Evolutionary conservation across 2,329 filamentous ascomycete genomes (phyloP).

Genomic region (Daldinia sp.): DNA sequence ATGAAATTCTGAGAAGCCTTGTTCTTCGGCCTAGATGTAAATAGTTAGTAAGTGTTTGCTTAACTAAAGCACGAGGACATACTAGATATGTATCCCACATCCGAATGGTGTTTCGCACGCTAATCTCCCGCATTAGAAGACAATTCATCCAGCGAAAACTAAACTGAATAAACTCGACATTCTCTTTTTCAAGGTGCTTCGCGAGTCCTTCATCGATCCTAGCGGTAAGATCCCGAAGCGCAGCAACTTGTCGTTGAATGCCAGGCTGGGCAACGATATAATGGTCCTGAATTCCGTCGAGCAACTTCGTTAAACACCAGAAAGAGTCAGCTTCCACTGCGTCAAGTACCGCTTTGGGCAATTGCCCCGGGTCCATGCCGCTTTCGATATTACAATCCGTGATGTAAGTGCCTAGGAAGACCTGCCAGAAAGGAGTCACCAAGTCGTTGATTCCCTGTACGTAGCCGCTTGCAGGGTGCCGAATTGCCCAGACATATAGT

Average conservation of each 20-base stretch:
- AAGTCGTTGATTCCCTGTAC: constrained; percentile 99
- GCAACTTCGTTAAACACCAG: constrained; percentile 96
- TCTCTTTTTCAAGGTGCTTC: constrained; percentile 88
- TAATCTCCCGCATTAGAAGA: constrained; percentile 96
- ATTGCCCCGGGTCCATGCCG: constrained; percentile 95
- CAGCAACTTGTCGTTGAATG: constrained; percentile 92
- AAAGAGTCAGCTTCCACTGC: constrained; percentile 98
- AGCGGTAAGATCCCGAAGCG: constrained; percentile 88
- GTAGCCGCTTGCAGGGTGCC: constrained; percentile 96
- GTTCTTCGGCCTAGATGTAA: constrained; percentile 84
- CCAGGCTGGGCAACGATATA: constrained; percentile 98
- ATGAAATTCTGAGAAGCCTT: constrained; percentile 98
- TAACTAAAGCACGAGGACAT: constrained; percentile 52
- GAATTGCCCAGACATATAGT: constrained; percentile 96
- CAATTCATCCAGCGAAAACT: constrained; percentile 99
- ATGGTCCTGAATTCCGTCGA: constrained; percentile 99
- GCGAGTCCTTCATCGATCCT: constrained; percentile 87
- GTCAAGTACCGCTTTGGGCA: constrained; percentile 90
- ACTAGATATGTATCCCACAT: constrained; percentile 99
- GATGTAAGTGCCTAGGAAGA: constrained; percentile 94
- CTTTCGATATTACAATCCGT: constrained; percentile 92
- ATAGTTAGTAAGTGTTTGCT: constrained; percentile 23
- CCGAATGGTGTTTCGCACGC: constrained; percentile 93
- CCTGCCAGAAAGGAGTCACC: constrained; percentile 97
- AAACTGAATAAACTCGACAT: constrained; percentile 99